These are phyloP conservation scores for Pyrenochaeta sp. DNA, from an alignment of 2,329 filamentous ascomycete species.

Conservation along the genomic window DNA sequence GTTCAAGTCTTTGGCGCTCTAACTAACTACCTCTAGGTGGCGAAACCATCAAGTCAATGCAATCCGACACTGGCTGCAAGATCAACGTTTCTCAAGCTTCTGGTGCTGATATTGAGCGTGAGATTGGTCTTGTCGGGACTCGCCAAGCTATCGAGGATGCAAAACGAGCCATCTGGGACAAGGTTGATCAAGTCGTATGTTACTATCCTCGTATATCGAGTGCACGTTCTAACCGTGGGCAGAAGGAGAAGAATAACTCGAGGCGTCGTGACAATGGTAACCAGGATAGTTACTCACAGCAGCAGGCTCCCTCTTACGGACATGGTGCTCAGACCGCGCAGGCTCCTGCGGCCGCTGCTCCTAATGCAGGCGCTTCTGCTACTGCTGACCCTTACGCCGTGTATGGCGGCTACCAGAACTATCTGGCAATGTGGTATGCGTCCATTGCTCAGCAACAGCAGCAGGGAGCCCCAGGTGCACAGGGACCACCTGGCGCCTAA, in stretches of 20 bases:
- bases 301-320: slow-evolving; percentile 46
- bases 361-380: slow-evolving; percentile 59
- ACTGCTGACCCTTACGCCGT: slow-evolving; percentile 68
- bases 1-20: slow-evolving; percentile 4
- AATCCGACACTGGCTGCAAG: slow-evolving; percentile 85
- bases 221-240: slow-evolving; percentile 23
- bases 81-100: slow-evolving; percentile 90
- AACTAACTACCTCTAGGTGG: slow-evolving; percentile 62
- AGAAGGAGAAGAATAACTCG: slow-evolving; percentile 58
- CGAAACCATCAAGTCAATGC: slow-evolving; percentile 94
- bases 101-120: slow-evolving; percentile 80
- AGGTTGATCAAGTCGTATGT: slow-evolving; percentile 87
- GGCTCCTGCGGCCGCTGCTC: slow-evolving; percentile 32
- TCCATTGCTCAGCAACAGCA: slow-evolving; percentile 65
- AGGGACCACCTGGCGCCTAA: slow-evolving; percentile 47
- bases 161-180: slow-evolving; percentile 86
- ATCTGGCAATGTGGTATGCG: slow-evolving; percentile 82
- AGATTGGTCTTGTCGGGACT: slow-evolving; percentile 84
- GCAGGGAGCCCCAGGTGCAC: slow-evolving; percentile 34
- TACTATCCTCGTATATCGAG: neutral
- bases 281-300: slow-evolving; percentile 58
- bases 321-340: slow-evolving; percentile 43
- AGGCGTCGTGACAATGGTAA: slow-evolving; percentile 51
- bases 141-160: slow-evolving; percentile 80
- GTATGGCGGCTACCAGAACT: slow-evolving; percentile 84